Base-by-base conservation (phyloP, 2,329 filamentous ascomycete species). In the Calonectria pauciramosa region DNA sequence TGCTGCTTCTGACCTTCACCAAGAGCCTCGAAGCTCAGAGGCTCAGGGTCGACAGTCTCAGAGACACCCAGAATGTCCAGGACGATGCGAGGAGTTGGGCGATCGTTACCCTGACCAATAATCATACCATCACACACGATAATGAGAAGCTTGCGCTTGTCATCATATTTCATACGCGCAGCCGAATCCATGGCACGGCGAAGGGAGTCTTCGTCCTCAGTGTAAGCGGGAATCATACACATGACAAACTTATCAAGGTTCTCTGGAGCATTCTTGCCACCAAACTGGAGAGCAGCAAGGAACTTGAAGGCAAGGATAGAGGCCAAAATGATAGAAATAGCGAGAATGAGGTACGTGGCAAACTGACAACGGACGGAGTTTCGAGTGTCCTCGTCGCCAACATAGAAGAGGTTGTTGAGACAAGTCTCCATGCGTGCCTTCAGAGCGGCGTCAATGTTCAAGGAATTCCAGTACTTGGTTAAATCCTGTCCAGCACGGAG, bases 41-140 rank as follows among this genome's bases (percentile, higher is more conserved):
- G 95, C 84, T 99, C 96, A 0, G 97, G 97, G 82, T 99, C 96
- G 20, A 98, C 94, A 2, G 94, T 95, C 80, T 98, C 96, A 2
- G 96, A 94, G 36, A 99, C 97, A 77, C 97, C 97, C 8, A 99
- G 90, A 88, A 99, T 99, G 82, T 99, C 97, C 70, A 99, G 90
- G 30, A 99, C 96, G 79, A 99, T 99, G 75, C 96, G 93, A 54
- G 97, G 97, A 0, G 97, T 99, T 9, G 97, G 95, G 75, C 96
- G 92, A 84, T 99, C 97, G 86, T 99, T 99, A 82, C 97, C 97
- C 87, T 98, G 96, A 82, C 97, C 97, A 78, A 99, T 97, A 88
- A 99, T 99, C 96, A 99, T 99, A 86, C 97, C 97, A 82, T 99
- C 97, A 82, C 97, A 99, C 77, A 99, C 90, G 75, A 99, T 90